Conservation (phyloP, 306 rosid genomes). For the Cucurbita argyrosperma region DNA sequence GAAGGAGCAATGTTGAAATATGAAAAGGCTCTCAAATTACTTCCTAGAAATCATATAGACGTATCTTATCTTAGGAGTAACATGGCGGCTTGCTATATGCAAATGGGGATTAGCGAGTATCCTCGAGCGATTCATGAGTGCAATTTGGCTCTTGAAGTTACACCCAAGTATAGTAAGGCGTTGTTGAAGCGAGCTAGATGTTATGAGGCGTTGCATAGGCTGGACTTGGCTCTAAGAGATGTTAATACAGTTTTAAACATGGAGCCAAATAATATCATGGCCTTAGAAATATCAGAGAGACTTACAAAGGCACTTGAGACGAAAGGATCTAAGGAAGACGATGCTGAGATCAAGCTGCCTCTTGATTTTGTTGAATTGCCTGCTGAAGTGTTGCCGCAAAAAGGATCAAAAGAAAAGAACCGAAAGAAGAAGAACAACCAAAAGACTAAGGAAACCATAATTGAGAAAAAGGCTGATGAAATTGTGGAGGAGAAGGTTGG, state of each 20-base stretch:
- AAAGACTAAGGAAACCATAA: conserved; percentile 11
- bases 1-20: conserved; percentile 69
- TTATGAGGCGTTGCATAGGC: conserved; percentile 67
- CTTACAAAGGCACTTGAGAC: conserved; percentile 46
- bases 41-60: conserved; percentile 66
- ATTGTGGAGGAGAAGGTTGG: conserved; percentile 4
- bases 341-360: conserved; percentile 50
- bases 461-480: conserved; percentile 7
- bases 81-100: conserved; percentile 91
- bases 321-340: conserved; percentile 52
- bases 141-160: conserved; percentile 72
- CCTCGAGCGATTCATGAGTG: conserved; percentile 86
- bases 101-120: conserved; percentile 69
- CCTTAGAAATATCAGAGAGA: conserved; percentile 55
- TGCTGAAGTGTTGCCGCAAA: conserved; percentile 11
- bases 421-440: conserved; percentile 47
- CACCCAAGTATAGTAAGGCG: conserved; percentile 73
- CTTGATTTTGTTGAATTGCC: conserved; percentile 53
- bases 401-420: conserved; percentile 37
- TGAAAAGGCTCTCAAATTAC: conserved; percentile 69
- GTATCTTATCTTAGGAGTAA: conserved; percentile 75
- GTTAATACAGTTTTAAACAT: conserved; percentile 42
- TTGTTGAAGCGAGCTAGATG: conserved; percentile 88
- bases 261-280: conserved; percentile 78
- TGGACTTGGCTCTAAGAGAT: conserved; percentile 77